These are phyloP conservation scores for Diaporthe vaccinii DNA, from an alignment of 2,329 filamentous ascomycete genomes.

Conservation along the genomic window DNA sequence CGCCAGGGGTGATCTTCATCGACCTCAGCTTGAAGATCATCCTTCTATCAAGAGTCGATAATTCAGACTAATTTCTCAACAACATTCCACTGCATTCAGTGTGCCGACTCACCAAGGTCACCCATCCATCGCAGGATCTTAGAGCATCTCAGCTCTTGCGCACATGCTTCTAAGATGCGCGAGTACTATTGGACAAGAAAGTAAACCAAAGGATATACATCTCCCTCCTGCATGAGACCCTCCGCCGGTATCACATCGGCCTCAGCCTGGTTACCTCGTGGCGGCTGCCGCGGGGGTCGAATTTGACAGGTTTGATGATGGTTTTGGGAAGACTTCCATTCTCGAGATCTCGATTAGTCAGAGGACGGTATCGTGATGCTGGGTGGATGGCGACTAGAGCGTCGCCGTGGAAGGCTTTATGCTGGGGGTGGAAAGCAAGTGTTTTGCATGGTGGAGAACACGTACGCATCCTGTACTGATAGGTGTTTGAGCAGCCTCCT, in stretches of 20 bases:
- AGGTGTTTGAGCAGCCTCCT: not conserved
- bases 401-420: not conserved
- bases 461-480: not conserved
- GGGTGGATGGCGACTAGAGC: no score
- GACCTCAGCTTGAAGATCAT: not conserved
- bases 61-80: not conserved
- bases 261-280: not conserved
- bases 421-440: not conserved
- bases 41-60: not conserved
- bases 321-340: no score
- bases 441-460: not conserved
- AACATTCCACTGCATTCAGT: conserved; percentile 12
- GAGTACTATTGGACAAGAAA: not conserved
- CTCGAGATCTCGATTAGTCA: not conserved
- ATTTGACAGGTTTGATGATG: not conserved
- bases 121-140: not conserved
- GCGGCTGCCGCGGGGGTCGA: not conserved
- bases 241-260: not conserved
- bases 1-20: not conserved
- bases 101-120: not conserved
- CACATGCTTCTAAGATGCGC: not conserved
- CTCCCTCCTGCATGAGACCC: not conserved
- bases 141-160: not conserved
- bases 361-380: not conserved
- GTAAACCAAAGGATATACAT: not conserved